Conservation (phyloP, 805 yeast species). For the Teunomyces aglyptinius region DNA sequence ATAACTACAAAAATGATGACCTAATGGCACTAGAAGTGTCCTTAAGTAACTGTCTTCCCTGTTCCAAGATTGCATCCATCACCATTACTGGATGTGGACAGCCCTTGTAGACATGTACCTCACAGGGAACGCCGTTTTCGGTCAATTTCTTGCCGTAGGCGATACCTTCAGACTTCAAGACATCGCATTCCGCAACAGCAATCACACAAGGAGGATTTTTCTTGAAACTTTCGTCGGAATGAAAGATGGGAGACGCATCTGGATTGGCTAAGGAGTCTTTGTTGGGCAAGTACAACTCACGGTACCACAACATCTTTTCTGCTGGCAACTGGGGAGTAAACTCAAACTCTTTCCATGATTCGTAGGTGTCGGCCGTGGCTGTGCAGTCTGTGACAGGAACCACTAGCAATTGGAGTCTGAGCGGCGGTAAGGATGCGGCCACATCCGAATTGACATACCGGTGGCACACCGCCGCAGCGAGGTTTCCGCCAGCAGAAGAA, state of each 20-base stretch:
- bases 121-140: slow-evolving; percentile 34
- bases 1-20: slow-evolving; percentile 20
- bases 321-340: slow-evolving; percentile 45
- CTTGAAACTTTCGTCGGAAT: slow-evolving; percentile 37
- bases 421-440: slow-evolving; percentile 25
- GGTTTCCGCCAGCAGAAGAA: slow-evolving; percentile 46
- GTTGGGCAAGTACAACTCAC: slow-evolving; percentile 40
- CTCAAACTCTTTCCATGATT: slow-evolving; percentile 39
- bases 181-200: slow-evolving; percentile 45
- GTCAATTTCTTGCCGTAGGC: slow-evolving; percentile 39
- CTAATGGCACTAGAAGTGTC: slow-evolving; percentile 30
- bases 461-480: slow-evolving; percentile 37
- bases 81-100: slow-evolving; percentile 51
- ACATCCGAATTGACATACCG: slow-evolving; percentile 27
- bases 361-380: slow-evolving; percentile 32
- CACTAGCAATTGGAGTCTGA: slow-evolving; percentile 39
- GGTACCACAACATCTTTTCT: slow-evolving; percentile 45
- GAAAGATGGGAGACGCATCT: slow-evolving; percentile 42
- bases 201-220: slow-evolving; percentile 41
- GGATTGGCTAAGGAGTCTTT: slow-evolving; percentile 24
- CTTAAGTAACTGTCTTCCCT: slow-evolving; percentile 31
- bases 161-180: slow-evolving; percentile 44
- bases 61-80: slow-evolving; percentile 39
- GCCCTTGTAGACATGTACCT: slow-evolving; percentile 37
- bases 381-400: slow-evolving; percentile 47